Conservation (phyloP, 805 yeast genomes). For the Pichia gijzeniarum region DNA sequence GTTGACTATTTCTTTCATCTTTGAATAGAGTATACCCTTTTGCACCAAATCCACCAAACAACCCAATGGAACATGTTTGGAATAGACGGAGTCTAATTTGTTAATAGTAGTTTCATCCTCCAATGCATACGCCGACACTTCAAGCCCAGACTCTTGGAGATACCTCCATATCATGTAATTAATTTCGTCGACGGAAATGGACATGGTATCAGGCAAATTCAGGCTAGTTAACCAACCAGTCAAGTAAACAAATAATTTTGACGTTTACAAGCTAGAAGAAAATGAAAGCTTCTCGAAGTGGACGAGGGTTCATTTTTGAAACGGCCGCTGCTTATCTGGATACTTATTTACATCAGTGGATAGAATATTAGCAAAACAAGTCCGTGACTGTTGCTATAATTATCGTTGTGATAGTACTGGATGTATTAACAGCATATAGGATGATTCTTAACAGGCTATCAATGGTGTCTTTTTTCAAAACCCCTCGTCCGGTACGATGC, state of each 20-base stretch:
- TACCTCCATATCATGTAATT: conserved; percentile 93
- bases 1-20: conserved; percentile 49
- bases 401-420: background rate
- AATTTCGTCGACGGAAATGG: conserved; percentile 74
- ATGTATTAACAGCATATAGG: background rate
- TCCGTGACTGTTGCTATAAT: background rate
- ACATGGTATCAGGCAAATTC: conserved; percentile 42
- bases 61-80: conserved; percentile 62
- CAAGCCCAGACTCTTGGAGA: conserved; percentile 76
- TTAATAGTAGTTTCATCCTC: conserved; percentile 66
- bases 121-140: conserved; percentile 72
- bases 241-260: too few relatives aligned
- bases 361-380: too few relatives aligned
- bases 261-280: too few relatives aligned
- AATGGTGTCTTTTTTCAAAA: conserved; percentile 23
- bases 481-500: conserved; percentile 17
- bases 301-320: too few relatives aligned
- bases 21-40: conserved; percentile 74
- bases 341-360: too few relatives aligned
- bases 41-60: conserved; percentile 77
- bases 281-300: too few relatives aligned
- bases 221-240: too few relatives aligned
- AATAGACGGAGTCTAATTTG: conserved; percentile 45
- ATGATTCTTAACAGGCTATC: conserved; percentile 21
- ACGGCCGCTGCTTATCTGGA: too few relatives aligned